Base-by-base conservation (phyloP, 305 asterid genomes). In the Solanum hybrid region DNA sequence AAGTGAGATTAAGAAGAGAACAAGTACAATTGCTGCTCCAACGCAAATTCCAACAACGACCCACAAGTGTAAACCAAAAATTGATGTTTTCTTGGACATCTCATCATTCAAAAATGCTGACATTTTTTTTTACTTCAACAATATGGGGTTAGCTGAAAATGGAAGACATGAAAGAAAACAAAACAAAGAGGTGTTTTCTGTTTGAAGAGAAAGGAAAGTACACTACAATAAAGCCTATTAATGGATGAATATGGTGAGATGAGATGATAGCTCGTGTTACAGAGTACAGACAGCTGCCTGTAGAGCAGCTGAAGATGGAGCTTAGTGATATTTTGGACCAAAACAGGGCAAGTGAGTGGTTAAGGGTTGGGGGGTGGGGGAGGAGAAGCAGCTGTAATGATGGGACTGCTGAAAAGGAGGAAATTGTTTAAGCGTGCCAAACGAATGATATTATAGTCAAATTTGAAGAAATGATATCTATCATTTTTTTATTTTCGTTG, bases 31-130 rank as follows among this genome's bases (percentile, higher is more conserved):
- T 38, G 90, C 95, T 7, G 95, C 96, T 76, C 98, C 98, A 85
- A 92, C 95, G 84, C 93, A 89, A 68, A 96, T 93, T 7, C 97
- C 96, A 88, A 96, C 91, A 80, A 96, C 96, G 31, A 94, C 96
- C 96, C 97, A 93, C 11, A 96, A 92, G 77, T 91, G 98, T 15
- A 96, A 92, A 27, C 97, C 97, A 89, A 96, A 96, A 90, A 96
- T 95, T 90, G 95, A 93, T 79, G 96, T 96, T 90, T 86, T 91
- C 92, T 93, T 96, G 57, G 97, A 94, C 76, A 96, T 92, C 93
- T 94, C 93, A 57, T 93, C 89, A 90, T 93, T 90, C 72, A 93
- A 89, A 84, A 93, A 91, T 89, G 93, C 91, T 86, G 96, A 89
- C 90, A 89, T 89, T 24, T 82, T 78, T 41, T 76, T 41, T 7